These are phyloP conservation scores for Phaeosphaeriaceae sp. DNA, from an alignment of 2,329 filamentous ascomycete genomes.

Conservation along the genomic window DNA sequence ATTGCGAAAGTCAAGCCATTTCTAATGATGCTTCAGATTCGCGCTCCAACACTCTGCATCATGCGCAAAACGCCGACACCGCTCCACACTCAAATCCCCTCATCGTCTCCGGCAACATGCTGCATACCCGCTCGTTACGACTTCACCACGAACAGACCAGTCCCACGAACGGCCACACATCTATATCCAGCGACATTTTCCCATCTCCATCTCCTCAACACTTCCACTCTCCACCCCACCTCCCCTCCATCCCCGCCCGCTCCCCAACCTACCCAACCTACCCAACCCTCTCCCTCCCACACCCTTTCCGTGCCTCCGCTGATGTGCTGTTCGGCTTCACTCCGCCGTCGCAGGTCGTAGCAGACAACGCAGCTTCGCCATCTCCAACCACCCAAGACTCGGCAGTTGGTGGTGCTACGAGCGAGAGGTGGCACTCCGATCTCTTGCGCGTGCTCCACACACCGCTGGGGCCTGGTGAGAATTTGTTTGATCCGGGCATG, in stretches of 20 bases:
- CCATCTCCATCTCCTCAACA: neutral
- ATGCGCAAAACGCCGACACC: neutral
- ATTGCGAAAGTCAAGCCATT: neutral
- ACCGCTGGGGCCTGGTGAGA: constrained; percentile 1
- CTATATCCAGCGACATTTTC: neutral
- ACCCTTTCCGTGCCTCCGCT: neutral
- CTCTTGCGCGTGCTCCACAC: neutral
- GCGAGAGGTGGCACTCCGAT: neutral
- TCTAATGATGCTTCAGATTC: neutral
- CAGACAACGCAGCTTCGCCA: neutral
- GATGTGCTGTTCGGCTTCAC: neutral
- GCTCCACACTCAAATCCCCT: neutral
- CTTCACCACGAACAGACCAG: neutral
- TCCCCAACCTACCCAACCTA: neutral
- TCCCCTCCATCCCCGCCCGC: neutral
- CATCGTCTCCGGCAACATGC: neutral
- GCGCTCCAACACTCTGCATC: neutral
- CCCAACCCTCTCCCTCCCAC: neutral
- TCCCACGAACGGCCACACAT: neutral
- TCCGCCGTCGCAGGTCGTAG: neutral
- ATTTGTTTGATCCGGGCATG: constrained; percentile 1
- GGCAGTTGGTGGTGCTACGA: too few species aligned
- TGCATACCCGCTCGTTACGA: neutral
- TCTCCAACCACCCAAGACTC: neutral
- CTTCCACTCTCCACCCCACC: neutral